Base-by-base conservation (phyloP, 1,284 basidiomycete species). In the Uromyces viciae-fabae region DNA sequence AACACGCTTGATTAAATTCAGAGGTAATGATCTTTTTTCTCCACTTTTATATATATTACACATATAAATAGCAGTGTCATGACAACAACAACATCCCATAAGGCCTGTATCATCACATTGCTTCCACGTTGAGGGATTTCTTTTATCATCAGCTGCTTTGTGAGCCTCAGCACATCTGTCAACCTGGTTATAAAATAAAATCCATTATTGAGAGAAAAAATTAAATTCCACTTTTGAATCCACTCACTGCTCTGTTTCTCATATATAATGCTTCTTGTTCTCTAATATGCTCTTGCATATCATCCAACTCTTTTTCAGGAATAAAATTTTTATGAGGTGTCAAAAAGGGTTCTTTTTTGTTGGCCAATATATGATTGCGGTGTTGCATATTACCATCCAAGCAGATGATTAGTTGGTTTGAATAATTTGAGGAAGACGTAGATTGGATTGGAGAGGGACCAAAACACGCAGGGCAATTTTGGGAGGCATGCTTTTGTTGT, bases 1-100 rank as follows among this genome's bases (percentile, higher is more conserved):
- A 5, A 60, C 14, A 11, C 19, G 4, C 25, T 60, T 28, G 28
- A 60, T 28, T 9, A 69, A 4, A 38, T 28, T 25, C 5, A 15
- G 25, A 42, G 66, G 38, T 4, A 46, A 22, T 11, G 7, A 8
- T 58, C 33, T 33, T 38, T 74, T 28, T 58, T 74, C 72, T 1
- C 72, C 72, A 38, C 28, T 33, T 52, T 74, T 74, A 36, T 74
- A 74, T 25, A 74, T 74, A 22, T 54, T 74, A 19, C n/a, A 43
- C 28, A 74, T n/a, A n/a, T 49, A 40, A 17, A 74, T 31, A 36
- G 36, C 49, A 11, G 33, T 19, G 38, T 74, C 72, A 28, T 74
- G 52, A 25, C 49, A 52, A 33, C 72, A 74, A 5, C 49, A 52
- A 33, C 38, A 42, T 31, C 38, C 71, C 25, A 73, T 49, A 2